phyloP scores from a whole-genome alignment of 805 yeast species.

The Metschnikowia similis region DNA sequence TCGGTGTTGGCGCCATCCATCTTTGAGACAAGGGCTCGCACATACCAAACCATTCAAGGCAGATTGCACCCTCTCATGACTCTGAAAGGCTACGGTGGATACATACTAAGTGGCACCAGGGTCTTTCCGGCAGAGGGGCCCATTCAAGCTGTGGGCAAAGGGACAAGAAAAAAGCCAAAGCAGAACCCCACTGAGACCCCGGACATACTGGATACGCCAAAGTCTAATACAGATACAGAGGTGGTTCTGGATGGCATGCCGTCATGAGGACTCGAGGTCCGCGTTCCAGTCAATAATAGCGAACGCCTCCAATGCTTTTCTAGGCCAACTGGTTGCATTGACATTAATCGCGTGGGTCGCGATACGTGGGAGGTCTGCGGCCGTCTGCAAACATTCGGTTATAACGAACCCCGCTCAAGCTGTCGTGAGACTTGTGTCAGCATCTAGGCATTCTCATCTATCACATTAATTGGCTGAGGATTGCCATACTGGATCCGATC shows the following conservation, averaged over 20 bases:
- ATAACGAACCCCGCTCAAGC: background rate
- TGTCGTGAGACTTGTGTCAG: no score
- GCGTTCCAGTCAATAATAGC: no score
- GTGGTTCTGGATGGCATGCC: background rate
- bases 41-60: conserved; percentile 90
- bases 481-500: conserved; percentile 16
- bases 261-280: background rate
- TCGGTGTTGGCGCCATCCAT: conserved; percentile 79
- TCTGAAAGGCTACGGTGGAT: conserved; percentile 89
- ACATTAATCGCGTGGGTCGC: background rate
- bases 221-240: conserved; percentile 4
- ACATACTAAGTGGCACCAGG: conserved; percentile 68
- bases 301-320: background rate
- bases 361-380: no score
- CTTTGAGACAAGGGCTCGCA: conserved; percentile 75
- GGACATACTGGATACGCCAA: conserved; percentile 1
- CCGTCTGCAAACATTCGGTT: background rate
- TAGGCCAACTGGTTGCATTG: no score
- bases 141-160: conserved; percentile 67
- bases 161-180: conserved; percentile 40
- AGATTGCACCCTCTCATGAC: conserved; percentile 95
- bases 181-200: conserved; percentile 5
- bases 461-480: conserved; percentile 1
- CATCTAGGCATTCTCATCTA: no score
- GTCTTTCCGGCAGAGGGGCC: conserved; percentile 64